Conservation (phyloP, 2,329 filamentous ascomycete species). For the Graphilbum fragrans region DNA sequence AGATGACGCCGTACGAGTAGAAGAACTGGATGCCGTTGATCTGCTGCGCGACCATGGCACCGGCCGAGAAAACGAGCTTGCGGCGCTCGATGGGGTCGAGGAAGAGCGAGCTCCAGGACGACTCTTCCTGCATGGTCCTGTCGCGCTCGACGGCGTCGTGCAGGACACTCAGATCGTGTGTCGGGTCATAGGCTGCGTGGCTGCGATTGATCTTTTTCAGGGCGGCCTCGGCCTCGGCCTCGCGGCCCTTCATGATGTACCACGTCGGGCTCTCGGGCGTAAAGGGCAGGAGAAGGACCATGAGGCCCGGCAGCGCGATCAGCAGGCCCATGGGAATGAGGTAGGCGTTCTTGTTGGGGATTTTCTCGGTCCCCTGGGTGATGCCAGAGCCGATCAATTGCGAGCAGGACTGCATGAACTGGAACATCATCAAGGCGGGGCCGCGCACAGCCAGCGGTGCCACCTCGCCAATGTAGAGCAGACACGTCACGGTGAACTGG, state of each 20-base stretch:
- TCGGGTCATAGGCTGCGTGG: no score
- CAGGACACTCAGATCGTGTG: no score
- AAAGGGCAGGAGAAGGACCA: conserved; percentile 22
- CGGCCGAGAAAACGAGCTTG: background rate
- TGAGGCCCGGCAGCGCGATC: conserved; percentile 22
- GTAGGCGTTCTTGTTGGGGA: conserved; percentile 16
- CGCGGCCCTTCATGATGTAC: conserved; percentile 21
- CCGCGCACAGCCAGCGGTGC: conserved; percentile 13
- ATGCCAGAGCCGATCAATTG: conserved; percentile 15
- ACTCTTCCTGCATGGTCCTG: conserved; percentile 15
- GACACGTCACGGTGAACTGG: conserved; percentile 18
- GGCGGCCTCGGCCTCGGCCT: conserved; percentile 18
- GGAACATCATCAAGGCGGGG: conserved; percentile 17
- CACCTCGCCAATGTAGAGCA: conserved; percentile 20
- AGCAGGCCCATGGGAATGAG: conserved; percentile 26
- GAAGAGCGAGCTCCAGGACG: conserved; percentile 18
- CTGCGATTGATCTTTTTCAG: no score
- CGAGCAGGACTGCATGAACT: conserved; percentile 16
- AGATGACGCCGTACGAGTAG: background rate
- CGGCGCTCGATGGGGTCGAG: background rate
- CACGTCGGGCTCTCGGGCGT: conserved; percentile 26
- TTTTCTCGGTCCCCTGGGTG: conserved; percentile 10
- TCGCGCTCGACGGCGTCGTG: conserved; percentile 23
- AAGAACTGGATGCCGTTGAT: conserved; percentile 1
- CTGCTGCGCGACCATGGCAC: background rate